Base-by-base conservation (phyloP, 345 rosid species). In the Lepidium africanum region DNA sequence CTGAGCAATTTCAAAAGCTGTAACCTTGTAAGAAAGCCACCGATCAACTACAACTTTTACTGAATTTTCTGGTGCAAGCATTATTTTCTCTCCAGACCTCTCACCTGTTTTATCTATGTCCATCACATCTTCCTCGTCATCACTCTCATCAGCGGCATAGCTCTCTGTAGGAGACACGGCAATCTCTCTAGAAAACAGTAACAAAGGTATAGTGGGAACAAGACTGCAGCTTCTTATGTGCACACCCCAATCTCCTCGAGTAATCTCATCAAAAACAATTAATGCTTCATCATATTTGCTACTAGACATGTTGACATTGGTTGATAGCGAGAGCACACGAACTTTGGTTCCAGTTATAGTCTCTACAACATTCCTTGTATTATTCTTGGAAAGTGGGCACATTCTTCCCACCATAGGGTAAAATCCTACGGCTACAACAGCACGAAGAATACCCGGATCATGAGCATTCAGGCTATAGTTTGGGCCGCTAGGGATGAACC, bases 371-470 rank as follows among this genome's bases (percentile, higher is more conserved):
- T 63, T 49, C 46, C 81, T 85, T 60, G 46, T 80, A 30, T 83
- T 82, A 69, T 78, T 77, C 53, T 35, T 69, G 58, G 53, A 57
- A 37, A 82, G 71, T 3, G 82, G 80, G 33, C 77, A 80, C 77
- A 86, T 70, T 71, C 85, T 85, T 75, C 95, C 97, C 36, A 89
- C 80, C 86, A 77, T 83, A 21, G 97, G 97, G 81, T 94, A 94
- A 74, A 91, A 75, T 73, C 96, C 95, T 64, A 93, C 90, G 69
- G 86, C 90, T 68, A 91, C 79, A 57, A 94, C 92, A 7, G 95
- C 86, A 61, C 82, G 89, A 51, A 94, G 69, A 59, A 91, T 85
- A 9, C 97, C 99, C 0, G 88, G 86, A 63, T 82, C 81, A 47
- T 58, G 81, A 42, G 96, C 87, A 81, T 91, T 91, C 65, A 66